A percentile compares a stretch with the other conserved stretches of the same genome.
Evolutionary conservation across 208 protist species (phyloP).

Genomic region (Trypanosoma conorhini): DNA sequence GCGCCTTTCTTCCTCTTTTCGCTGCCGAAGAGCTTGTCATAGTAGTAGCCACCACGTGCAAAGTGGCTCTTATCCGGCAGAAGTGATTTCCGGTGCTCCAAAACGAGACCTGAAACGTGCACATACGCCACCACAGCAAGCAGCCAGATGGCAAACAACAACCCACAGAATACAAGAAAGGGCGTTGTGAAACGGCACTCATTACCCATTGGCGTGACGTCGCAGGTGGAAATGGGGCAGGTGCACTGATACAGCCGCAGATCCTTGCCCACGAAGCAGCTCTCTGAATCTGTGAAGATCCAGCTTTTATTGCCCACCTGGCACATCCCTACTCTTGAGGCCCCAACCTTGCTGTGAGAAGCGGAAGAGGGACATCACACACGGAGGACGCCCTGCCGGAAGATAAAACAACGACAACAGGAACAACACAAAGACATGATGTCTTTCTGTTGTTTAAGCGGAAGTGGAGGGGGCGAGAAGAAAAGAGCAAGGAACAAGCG

Average conservation of each 20-base stretch:
- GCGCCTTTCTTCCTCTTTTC: constrained; percentile 20
- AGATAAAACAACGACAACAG: background rate
- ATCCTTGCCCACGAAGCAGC: constrained; percentile 65
- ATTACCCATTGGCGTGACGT: constrained; percentile 34
- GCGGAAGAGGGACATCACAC: background rate
- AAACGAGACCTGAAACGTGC: constrained; percentile 56
- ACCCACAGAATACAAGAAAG: constrained; percentile 53
- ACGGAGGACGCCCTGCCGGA: background rate
- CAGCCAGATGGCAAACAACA: constrained; percentile 68
- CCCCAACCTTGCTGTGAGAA: background rate
- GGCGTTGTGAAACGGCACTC: constrained; percentile 59
- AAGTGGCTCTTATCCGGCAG: constrained; percentile 29
- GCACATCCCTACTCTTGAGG: constrained; percentile 39
- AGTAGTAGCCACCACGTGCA: constrained; percentile 64
- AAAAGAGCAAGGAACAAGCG: background rate
- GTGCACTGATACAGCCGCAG: constrained; percentile 67
- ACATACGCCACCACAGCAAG: constrained; percentile 63
- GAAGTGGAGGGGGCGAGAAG: background rate
- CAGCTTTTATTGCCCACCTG: constrained; percentile 42
- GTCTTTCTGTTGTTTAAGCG: background rate
- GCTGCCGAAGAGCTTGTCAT: constrained; percentile 73
- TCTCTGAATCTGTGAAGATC: constrained; percentile 79
- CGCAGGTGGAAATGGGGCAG: constrained; percentile 77
- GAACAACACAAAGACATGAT: too few relatives aligned
- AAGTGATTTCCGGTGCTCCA: constrained; percentile 40